Conservation (phyloP, 139 green algal species). For the Gonium pectorale region DNA sequence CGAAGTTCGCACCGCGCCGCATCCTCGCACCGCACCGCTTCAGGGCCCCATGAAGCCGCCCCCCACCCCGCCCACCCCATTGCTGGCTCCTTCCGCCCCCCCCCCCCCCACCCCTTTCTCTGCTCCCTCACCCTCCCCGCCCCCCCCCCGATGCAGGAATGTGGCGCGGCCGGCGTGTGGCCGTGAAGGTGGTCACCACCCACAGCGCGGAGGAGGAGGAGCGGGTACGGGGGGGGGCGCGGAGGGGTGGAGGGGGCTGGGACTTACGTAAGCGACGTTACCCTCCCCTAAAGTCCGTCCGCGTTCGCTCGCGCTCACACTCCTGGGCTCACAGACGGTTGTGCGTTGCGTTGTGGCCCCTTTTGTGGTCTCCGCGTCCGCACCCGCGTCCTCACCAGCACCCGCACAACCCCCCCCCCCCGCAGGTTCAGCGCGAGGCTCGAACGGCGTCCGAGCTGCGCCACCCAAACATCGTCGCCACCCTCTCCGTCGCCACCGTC, state of each 20-base stretch:
- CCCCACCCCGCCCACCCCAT: no score
- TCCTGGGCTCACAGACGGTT: no score
- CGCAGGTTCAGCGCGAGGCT: constrained; percentile 33
- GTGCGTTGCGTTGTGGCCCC: no score
- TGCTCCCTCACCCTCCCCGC: no score
- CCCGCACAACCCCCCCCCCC: background rate
- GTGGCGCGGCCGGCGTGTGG: constrained; percentile 49
- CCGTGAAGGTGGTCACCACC: constrained; percentile 47
- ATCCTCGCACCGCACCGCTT: no score
- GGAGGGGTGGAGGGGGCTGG: no score
- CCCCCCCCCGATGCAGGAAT: background rate
- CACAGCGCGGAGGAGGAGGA: constrained; percentile 9
- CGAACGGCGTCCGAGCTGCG: constrained; percentile 9
- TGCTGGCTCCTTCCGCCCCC: background rate
- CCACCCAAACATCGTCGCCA: constrained; percentile 55
- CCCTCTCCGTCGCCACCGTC: background rate
- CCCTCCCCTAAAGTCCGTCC: no score
- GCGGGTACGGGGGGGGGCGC: background rate
- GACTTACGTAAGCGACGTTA: no score
- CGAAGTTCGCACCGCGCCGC: no score
- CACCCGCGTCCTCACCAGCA: background rate
- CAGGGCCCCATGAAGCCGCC: no score
- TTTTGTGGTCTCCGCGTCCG: no score
- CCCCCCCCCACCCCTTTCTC: background rate
- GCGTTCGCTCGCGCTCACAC: no score